Evolutionary conservation across 257 asterid genomes (phyloP).

Genomic region (Solanum appendiculatum): DNA sequence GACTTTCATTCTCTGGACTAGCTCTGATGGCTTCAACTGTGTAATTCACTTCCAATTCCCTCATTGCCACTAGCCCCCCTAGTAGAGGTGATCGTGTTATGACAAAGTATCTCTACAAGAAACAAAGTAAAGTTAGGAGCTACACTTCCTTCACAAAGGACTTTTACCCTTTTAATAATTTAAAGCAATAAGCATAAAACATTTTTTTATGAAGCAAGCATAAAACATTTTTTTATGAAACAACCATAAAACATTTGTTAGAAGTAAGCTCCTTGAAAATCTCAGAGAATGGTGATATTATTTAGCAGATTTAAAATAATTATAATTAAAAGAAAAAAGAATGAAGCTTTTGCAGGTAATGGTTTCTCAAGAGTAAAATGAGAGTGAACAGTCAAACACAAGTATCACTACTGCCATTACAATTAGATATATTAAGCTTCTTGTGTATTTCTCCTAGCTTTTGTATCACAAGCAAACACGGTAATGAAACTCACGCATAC

Average conservation of each 20-base stretch:
- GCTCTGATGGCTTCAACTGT: slow-evolving; percentile 55
- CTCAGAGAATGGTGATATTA: neutral
- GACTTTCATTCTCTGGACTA: slow-evolving; percentile 77
- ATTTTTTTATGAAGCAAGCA: neutral
- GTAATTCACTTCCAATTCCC: slow-evolving; percentile 74
- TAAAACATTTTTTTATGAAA: neutral
- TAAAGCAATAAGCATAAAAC: neutral
- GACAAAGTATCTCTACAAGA: slow-evolving; percentile 71
- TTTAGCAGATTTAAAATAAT: neutral
- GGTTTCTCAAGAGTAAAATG: neutral
- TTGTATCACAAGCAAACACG: neutral
- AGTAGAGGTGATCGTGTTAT: slow-evolving; percentile 71
- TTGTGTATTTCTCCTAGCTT: neutral
- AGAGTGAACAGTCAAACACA: neutral
- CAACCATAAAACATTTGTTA: neutral
- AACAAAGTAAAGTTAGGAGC: neutral
- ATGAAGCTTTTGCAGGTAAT: neutral
- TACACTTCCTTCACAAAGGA: neutral
- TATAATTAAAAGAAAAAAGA: neutral
- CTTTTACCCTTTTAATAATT: neutral
- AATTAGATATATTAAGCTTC: neutral
- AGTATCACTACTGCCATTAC: neutral
- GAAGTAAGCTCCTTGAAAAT: neutral
- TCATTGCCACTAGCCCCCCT: slow-evolving; percentile 56
- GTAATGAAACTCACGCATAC: neutral